A percentile compares a stretch with the other conserved stretches of the same genome.
phyloP scores from a whole-genome alignment of 306 rosid species.

The Glycine soja region DNA sequence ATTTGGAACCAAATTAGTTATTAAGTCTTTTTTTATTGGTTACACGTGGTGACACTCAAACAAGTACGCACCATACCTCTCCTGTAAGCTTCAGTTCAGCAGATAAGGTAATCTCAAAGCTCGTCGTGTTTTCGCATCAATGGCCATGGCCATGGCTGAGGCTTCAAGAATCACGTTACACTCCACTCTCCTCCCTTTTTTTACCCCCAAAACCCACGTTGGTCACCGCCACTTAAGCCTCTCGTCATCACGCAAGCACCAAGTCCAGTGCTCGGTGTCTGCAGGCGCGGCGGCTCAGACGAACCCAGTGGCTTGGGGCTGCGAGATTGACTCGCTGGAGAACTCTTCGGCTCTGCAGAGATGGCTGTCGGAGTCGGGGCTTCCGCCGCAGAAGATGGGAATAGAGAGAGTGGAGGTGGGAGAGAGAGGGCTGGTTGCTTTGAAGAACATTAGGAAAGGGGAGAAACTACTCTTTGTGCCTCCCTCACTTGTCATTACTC shows the following conservation, averaged over 20 bases:
- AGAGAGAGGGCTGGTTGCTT: slow-evolving; percentile 92
- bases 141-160: slow-evolving; percentile 69
- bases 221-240: slow-evolving; percentile 32
- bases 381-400: slow-evolving; percentile 92
- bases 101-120: slow-evolving; percentile 61
- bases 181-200: slow-evolving; percentile 53
- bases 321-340: slow-evolving; percentile 82
- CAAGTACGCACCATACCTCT: neutral
- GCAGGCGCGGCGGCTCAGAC: slow-evolving; percentile 48
- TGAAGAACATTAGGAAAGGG: slow-evolving; percentile 87
- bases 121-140: neutral
- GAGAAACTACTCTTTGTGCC: slow-evolving; percentile 95
- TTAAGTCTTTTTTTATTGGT: too few relatives aligned
- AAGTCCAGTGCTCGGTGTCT: slow-evolving; percentile 64
- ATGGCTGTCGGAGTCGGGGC: slow-evolving; percentile 84
- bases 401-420: slow-evolving; percentile 84
- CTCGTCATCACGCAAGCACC: slow-evolving; percentile 33
- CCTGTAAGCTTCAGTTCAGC: neutral
- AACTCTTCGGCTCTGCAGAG: slow-evolving; percentile 77
- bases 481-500: slow-evolving; percentile 74
- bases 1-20: too few relatives aligned
- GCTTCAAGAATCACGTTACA: slow-evolving; percentile 58
- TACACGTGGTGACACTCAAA: slow-evolving; percentile 28
- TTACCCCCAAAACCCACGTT: slow-evolving; percentile 42
- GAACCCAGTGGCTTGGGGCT: slow-evolving; percentile 66